Evolutionary conservation across 2,329 filamentous ascomycete species (phyloP), one percentile per base, ranked within the genome.

Genomic region (Chaetomiaceae sp.): DNA sequence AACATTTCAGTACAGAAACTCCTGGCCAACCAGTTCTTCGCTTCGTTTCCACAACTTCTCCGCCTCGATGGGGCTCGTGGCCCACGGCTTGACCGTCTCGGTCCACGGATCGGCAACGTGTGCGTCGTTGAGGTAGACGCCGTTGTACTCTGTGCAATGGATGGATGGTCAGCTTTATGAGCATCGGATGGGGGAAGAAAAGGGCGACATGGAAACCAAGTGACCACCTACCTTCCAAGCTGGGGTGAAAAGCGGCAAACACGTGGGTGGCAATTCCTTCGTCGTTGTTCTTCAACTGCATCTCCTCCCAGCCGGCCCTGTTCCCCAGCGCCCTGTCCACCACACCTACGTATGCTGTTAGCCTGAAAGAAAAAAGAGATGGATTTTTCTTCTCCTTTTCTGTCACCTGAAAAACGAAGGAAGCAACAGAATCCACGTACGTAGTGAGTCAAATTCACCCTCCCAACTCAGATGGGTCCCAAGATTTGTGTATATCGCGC

Each of bases 21-120:
- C 64, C 51, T 75, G 65, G 0, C 65, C 67, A n/a, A 76, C 73
- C 44, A 77, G 58, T 57, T 72, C 62, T 64, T 76, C 72, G n/a
- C 71, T 75, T 42, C 75, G 38, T 38, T 66, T 65, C 75, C 75
- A 78, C 33, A 77, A 61, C 62, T 61, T 73, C 53, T 73, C 69
- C 0, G 75, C 74, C 32, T 64, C 62, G 1, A 58, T 25, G 2
- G 53, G 32, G 38, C 58, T 58, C 1, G 54, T 60, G 1, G 53
- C 64, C 61, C 61, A 64, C 3, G 58, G 47, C 38, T 56, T 51
- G 37, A 64, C 56, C 0, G 55, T 53, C 7, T 62, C 52, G 5
- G 25, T 52, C 33, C 34, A 48, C 13, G 56, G 57, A 30, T 58
- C 48, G 6, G 57, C 58, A 13, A 64, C 51, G n/a, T 59, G 60